Conservation (phyloP, 225 moss, liverwort and hornwort species). For the Anthoceros angustus region DNA sequence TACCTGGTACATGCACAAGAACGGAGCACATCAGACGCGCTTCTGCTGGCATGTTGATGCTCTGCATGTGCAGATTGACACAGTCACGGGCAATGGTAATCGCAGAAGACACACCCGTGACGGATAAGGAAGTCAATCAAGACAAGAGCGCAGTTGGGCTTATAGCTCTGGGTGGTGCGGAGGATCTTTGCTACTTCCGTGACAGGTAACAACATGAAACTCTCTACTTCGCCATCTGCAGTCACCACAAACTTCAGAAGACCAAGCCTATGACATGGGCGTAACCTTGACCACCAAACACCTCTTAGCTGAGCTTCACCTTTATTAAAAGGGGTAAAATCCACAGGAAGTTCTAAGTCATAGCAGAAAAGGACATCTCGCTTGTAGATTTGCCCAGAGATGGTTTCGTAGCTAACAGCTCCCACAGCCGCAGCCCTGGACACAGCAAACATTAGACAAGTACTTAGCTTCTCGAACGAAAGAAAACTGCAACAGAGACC, state of each 20-base stretch:
- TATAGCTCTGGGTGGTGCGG: slow-evolving; percentile 47
- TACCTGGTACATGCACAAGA: slow-evolving; percentile 19
- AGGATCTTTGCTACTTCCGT: slow-evolving; percentile 41
- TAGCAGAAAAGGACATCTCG: slow-evolving; percentile 87
- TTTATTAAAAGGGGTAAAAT: slow-evolving; percentile 65
- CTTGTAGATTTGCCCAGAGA: slow-evolving; percentile 43
- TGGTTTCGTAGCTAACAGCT: slow-evolving; percentile 62
- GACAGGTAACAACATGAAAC: slow-evolving; percentile 52
- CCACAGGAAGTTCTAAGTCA: slow-evolving; percentile 78
- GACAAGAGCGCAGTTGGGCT: slow-evolving; percentile 75
- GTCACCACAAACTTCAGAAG: slow-evolving; percentile 3
- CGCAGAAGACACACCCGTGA: slow-evolving; percentile 30
- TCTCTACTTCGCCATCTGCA: slow-evolving; percentile 89
- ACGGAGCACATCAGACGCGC: not conserved
- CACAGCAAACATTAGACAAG: slow-evolving; percentile 6
- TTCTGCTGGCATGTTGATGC: not conserved
- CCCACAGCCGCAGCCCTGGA: slow-evolving; percentile 67
- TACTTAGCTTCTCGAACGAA: not conserved
- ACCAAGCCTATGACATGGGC: not conserved
- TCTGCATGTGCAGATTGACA: not conserved
- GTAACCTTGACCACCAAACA: not conserved
- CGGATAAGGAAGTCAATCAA: slow-evolving; percentile 76
- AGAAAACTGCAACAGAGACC: not conserved
- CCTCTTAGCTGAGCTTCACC: slow-evolving; percentile 15
- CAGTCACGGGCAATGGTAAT: not conserved